Evolutionary conservation across 768 basidiomycete genomes (phyloP).

Genomic region (Lactarius psammicola): DNA sequence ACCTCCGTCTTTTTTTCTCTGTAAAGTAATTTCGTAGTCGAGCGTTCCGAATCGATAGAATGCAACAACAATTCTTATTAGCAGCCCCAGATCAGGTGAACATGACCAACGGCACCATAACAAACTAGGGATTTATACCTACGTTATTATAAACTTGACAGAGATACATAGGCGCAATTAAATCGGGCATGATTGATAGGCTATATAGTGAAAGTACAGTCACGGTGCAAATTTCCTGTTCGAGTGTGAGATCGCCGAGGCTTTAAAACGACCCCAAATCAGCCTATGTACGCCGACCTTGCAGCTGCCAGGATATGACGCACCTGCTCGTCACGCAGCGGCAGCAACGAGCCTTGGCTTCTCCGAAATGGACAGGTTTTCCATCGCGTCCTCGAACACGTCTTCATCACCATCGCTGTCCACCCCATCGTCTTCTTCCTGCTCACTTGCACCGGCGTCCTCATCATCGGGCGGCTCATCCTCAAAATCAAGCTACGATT

Average conservation of each 20-base stretch:
- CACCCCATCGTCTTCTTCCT: conserved; percentile 27
- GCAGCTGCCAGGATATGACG: neutral
- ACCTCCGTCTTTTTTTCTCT: neutral
- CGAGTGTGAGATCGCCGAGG: neutral
- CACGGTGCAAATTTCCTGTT: neutral
- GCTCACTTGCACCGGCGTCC: conserved; percentile 37
- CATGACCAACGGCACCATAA: neutral
- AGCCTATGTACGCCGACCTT: neutral
- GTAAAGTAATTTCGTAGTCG: conserved; percentile 10
- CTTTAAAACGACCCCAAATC: neutral
- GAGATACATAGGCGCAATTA: neutral
- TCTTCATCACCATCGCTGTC: conserved; percentile 32
- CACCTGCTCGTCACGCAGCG: conserved; percentile 29
- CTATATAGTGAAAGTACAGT: neutral
- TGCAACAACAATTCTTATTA: neutral
- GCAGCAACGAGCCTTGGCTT: conserved; percentile 32
- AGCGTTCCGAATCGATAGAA: neutral
- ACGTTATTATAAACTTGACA: neutral
- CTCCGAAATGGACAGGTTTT: conserved; percentile 53
- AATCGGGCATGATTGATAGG: neutral
- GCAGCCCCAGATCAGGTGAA: neutral
- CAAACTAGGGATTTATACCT: neutral
- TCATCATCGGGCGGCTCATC: conserved; percentile 59
- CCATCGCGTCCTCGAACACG: conserved; percentile 65
- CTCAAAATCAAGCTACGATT: conserved; percentile 73